phyloP scores from a whole-genome alignment of 495 filamentous ascomycete genomes.

The Viridothelium virens region DNA sequence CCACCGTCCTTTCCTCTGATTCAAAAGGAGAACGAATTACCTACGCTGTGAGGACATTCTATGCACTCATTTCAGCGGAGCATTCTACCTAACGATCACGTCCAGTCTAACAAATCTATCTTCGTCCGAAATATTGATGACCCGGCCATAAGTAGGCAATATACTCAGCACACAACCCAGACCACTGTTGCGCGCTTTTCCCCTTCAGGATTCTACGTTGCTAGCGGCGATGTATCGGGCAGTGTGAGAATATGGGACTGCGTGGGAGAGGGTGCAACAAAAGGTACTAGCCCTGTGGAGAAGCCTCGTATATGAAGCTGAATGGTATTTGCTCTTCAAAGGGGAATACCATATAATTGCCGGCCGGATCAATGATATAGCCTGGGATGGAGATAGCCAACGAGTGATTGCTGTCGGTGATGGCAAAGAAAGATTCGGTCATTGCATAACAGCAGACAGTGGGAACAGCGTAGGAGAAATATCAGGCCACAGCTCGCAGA shows the following conservation, averaged over 20 bases:
- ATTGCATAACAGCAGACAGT: constrained; percentile 90
- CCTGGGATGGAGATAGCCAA: constrained; percentile 96
- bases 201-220: constrained; percentile 89
- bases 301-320: background rate
- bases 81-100: background rate
- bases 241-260: constrained; percentile 84
- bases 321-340: constrained; percentile 14
- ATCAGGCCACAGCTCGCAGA: constrained; percentile 75
- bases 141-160: constrained; percentile 73
- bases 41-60: constrained; percentile 64
- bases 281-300: constrained; percentile 38
- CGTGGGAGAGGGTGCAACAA: constrained; percentile 56
- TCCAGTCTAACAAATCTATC: constrained; percentile 87
- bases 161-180: constrained; percentile 76
- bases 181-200: constrained; percentile 93
- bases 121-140: constrained; percentile 90
- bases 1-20: constrained; percentile 84
- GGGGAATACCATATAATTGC: constrained; percentile 92
- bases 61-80: background rate
- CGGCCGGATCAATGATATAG: constrained; percentile 88
- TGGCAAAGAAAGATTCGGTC: constrained; percentile 86
- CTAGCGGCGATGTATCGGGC: constrained; percentile 83
- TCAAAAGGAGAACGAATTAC: constrained; percentile 86
- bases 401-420: constrained; percentile 93
- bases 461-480: constrained; percentile 95